A percentile compares a stretch with the other conserved stretches of the same genome.
Evolutionary conservation across 352 stramenopile genomes (phyloP).

Genomic region (Pythium chondricola): DNA sequence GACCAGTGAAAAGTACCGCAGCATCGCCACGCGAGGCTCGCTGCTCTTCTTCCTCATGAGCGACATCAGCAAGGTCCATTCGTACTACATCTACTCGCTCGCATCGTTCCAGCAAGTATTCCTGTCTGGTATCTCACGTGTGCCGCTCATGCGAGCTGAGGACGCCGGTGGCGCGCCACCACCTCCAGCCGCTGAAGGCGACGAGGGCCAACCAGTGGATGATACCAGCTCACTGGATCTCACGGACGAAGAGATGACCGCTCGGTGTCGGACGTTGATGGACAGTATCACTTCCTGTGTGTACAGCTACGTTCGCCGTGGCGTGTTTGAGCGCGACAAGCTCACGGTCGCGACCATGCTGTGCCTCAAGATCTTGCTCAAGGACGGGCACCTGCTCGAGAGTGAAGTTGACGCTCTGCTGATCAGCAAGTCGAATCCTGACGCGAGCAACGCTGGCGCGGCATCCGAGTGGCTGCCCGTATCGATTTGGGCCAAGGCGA

Average conservation of each 20-base stretch:
- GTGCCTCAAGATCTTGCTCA: conserved; percentile 91
- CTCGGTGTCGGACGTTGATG: conserved; percentile 81
- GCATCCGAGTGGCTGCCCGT: conserved; percentile 91
- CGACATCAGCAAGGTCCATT: conserved; percentile 95
- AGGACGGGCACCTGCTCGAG: conserved; percentile 75
- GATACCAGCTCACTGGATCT: conserved; percentile 64
- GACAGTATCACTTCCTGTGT: conserved; percentile 92
- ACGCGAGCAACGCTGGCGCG: conserved; percentile 90
- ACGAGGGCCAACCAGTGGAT: no score
- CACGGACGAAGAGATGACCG: conserved; percentile 87
- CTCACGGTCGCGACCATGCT: conserved; percentile 93
- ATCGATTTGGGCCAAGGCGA: conserved; percentile 90
- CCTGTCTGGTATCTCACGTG: conserved; percentile 91
- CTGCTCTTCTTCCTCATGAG: conserved; percentile 97
- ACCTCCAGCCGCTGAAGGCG: conserved; percentile 42
- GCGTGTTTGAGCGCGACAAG: conserved; percentile 94
- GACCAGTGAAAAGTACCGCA: conserved; percentile 94
- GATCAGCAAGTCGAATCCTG: conserved; percentile 75
- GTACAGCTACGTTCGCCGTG: conserved; percentile 94
- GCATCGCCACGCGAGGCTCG: conserved; percentile 89
- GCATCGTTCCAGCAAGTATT: conserved; percentile 95
- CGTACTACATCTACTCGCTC: conserved; percentile 97
- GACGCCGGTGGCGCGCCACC: conserved; percentile 8
- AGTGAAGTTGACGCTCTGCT: conserved; percentile 91
- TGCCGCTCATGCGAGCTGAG: conserved; percentile 48